These are phyloP conservation scores for Fusarium heterosporum DNA, from an alignment of 2,329 filamentous ascomycete species.

Conservation along the genomic window DNA sequence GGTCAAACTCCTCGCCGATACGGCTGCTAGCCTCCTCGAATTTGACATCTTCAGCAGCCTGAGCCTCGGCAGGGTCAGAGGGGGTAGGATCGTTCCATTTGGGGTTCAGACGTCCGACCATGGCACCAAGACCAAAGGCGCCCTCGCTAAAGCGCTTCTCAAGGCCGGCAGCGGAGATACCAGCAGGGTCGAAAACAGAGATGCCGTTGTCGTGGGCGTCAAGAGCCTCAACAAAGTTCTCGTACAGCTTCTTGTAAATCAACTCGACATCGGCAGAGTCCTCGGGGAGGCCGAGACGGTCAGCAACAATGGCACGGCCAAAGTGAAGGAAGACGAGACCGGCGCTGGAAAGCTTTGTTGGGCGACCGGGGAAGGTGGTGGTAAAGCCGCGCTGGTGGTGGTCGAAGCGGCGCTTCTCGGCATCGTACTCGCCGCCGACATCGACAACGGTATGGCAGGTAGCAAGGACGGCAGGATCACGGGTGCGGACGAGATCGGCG, in stretches of 20 bases:
- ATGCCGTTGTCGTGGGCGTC: conserved; percentile 99
- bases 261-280: conserved; percentile 76
- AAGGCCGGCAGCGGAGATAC: conserved; percentile 75
- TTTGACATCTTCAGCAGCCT: conserved; percentile 81
- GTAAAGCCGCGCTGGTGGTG: conserved; percentile 96
- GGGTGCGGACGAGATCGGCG: conserved; percentile 84
- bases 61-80: conserved; percentile 64
- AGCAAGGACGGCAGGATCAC: conserved; percentile 81
- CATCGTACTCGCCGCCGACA: conserved; percentile 94
- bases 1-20: conserved; percentile 89
- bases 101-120: conserved; percentile 84
- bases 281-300: conserved; percentile 62
- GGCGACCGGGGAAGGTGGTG: conserved; percentile 83
- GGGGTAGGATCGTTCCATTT: conserved; percentile 78
- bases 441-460: conserved; percentile 96
- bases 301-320: conserved; percentile 83
- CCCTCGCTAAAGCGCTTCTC: conserved; percentile 86
- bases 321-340: conserved; percentile 97
- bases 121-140: conserved; percentile 84
- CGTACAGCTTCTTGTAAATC: conserved; percentile 90
- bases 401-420: conserved; percentile 82
- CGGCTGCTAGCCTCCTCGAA: conserved; percentile 83
- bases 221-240: conserved; percentile 92
- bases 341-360: conserved; percentile 92
- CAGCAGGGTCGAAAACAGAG: conserved; percentile 79